Percentiles rank a stretch among this genome's conserved stretches.
phyloP scores from a whole-genome alignment of 208 protist species.

The Spongospora subterranea region DNA sequence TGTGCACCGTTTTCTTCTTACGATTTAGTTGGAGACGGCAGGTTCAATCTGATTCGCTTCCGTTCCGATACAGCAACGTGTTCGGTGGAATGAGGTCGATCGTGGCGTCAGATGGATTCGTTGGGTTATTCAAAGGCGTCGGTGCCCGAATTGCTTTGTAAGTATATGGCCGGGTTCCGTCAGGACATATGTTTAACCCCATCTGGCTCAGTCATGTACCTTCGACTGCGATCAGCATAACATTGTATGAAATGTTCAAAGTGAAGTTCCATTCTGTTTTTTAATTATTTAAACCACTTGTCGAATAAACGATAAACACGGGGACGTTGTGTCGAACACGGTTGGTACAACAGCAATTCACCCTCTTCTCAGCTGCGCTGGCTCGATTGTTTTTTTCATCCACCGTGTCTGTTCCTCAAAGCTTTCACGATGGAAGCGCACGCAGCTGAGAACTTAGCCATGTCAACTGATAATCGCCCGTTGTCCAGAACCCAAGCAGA shows the following conservation, averaged over 20 bases:
- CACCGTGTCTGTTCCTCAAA: no score
- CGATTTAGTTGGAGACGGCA: background rate
- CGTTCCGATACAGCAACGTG: background rate
- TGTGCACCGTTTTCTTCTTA: background rate
- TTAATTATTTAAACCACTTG: background rate
- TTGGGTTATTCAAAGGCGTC: background rate
- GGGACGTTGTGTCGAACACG: no score
- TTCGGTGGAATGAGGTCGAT: background rate
- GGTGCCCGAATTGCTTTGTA: conserved; percentile 20
- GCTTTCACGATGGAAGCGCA: no score
- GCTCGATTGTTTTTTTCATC: no score
- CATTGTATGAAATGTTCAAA: background rate
- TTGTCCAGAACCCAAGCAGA: no score
- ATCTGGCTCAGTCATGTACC: background rate
- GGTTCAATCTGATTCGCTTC: background rate
- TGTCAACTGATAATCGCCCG: no score
- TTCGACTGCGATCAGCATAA: background rate
- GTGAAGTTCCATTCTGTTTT: background rate
- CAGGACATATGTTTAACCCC: background rate
- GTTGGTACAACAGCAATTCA: no score
- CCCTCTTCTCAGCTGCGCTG: no score
- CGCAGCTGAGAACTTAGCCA: no score
- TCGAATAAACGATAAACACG: background rate
- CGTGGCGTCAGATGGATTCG: background rate
- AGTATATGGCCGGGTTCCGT: background rate